Percentiles rank a stretch among this genome's conserved stretches.
These are phyloP conservation scores for Agaricus sinodeliciosus DNA, from an alignment of 768 basidiomycete species.

Conservation along the genomic window DNA sequence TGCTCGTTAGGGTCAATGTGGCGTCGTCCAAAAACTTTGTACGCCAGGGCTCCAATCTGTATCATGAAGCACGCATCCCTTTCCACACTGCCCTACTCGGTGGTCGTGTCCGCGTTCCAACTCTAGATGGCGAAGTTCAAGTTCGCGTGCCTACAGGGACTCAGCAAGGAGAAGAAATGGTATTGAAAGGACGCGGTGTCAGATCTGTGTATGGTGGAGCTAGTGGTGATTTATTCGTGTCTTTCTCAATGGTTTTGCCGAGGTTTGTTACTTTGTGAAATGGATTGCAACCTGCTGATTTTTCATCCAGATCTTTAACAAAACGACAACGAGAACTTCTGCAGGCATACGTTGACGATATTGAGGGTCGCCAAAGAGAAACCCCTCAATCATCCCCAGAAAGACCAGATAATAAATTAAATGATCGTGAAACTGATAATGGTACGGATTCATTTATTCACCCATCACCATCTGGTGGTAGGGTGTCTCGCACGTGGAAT, in stretches of 20 bases:
- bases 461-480: constrained; percentile 51
- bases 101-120: constrained; percentile 87
- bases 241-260: constrained; percentile 83
- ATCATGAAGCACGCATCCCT: constrained; percentile 86
- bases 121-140: constrained; percentile 92
- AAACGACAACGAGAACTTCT: constrained; percentile 81
- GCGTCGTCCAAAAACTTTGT: constrained; percentile 77
- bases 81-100: constrained; percentile 91
- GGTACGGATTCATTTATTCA: constrained; percentile 72
- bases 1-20: constrained; percentile 83
- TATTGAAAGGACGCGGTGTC: constrained; percentile 83
- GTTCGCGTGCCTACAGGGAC: constrained; percentile 89
- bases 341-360: constrained; percentile 86
- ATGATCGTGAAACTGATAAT: constrained; percentile 37
- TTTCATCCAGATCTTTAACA: constrained; percentile 61
- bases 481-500: constrained; percentile 67
- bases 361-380: constrained; percentile 51
- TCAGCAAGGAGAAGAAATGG: constrained; percentile 96
- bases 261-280: constrained; percentile 47
- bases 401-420: constrained; percentile 16
- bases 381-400: constrained; percentile 10
- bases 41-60: constrained; percentile 87
- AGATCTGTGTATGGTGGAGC: constrained; percentile 48
- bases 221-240: constrained; percentile 83
- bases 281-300: constrained; percentile 3